Evolutionary conservation across 2,329 filamentous ascomycete genomes (phyloP).

Genomic region (Aschersonia sp.): DNA sequence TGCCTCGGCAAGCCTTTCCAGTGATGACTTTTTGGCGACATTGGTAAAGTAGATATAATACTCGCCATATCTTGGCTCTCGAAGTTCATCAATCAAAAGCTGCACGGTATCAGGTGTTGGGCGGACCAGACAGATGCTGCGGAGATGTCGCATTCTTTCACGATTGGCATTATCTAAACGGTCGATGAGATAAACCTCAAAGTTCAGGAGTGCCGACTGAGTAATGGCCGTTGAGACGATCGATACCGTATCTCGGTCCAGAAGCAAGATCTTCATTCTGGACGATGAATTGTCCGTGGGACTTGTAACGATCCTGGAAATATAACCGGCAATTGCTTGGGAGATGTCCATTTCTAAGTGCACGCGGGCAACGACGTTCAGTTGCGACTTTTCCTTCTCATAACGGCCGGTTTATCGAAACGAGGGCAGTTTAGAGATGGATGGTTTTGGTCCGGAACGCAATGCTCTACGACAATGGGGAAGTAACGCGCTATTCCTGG

Average conservation of each 20-base stretch:
- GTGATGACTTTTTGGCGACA: constrained; percentile 86
- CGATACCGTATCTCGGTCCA: constrained; percentile 86
- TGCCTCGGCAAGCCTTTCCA: constrained; percentile 87
- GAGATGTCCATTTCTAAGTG: constrained; percentile 66
- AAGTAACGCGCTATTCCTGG: too few relatives aligned
- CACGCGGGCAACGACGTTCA: not conserved
- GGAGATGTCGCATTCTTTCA: constrained; percentile 95
- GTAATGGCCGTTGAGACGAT: constrained; percentile 93
- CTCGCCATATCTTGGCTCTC: constrained; percentile 94
- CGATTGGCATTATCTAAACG: constrained; percentile 77
- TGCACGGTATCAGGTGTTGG: constrained; percentile 90
- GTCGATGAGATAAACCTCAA: constrained; percentile 96
- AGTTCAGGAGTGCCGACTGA: constrained; percentile 84
- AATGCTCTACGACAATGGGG: too few relatives aligned
- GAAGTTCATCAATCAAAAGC: constrained; percentile 82
- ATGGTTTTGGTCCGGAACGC: not conserved
- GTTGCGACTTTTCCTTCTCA: not conserved
- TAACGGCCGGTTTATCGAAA: not conserved
- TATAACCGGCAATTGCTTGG: constrained; percentile 83
- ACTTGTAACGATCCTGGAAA: constrained; percentile 81
- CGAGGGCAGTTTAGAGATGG: not conserved
- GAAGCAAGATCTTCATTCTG: constrained; percentile 95
- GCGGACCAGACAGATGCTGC: constrained; percentile 84
- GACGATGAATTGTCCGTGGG: constrained; percentile 58
- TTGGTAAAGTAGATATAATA: constrained; percentile 98